A percentile compares a stretch with the other conserved stretches of the same genome.
These are phyloP conservation scores for Gymnopus androsaceus DNA, from an alignment of 1,284 basidiomycete genomes.

Conservation along the genomic window DNA sequence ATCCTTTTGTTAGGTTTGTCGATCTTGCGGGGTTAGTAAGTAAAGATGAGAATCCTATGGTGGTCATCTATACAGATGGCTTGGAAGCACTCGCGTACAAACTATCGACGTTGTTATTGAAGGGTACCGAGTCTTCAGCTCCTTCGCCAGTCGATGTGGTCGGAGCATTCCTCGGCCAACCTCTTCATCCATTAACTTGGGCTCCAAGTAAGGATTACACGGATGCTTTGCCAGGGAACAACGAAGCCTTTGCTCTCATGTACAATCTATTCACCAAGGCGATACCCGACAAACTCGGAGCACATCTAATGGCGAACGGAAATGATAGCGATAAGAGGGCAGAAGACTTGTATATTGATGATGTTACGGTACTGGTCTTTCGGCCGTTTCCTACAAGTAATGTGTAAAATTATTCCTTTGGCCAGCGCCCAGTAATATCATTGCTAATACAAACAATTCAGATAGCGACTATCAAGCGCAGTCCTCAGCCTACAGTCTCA, in stretches of 20 bases:
- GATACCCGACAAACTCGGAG: neutral
- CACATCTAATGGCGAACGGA: neutral
- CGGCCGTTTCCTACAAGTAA: too few relatives aligned
- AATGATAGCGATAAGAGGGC: neutral
- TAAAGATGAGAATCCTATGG: neutral
- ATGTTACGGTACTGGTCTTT: neutral
- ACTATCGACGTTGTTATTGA: too few relatives aligned
- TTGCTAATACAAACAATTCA: too few relatives aligned
- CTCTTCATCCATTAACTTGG: neutral
- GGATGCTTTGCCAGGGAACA: neutral
- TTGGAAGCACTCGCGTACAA: neutral
- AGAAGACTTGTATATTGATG: slow-evolving; percentile 5
- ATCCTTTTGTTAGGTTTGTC: neutral
- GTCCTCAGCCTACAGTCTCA: too few relatives aligned
- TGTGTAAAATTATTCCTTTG: too few relatives aligned
- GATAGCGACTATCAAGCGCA: too few relatives aligned
- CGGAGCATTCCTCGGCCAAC: neutral
- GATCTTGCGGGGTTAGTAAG: neutral
- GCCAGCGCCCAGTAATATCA: too few relatives aligned
- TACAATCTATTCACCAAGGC: neutral
- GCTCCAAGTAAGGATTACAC: neutral
- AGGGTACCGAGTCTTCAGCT: too few relatives aligned
- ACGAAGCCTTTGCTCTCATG: neutral
- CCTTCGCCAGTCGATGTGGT: neutral
- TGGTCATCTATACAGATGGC: slow-evolving; percentile 2